Evolutionary conservation across 768 basidiomycete genomes (phyloP), one percentile per base, ranked within the genome.

Genomic region (Boletus pseudopeckii): DNA sequence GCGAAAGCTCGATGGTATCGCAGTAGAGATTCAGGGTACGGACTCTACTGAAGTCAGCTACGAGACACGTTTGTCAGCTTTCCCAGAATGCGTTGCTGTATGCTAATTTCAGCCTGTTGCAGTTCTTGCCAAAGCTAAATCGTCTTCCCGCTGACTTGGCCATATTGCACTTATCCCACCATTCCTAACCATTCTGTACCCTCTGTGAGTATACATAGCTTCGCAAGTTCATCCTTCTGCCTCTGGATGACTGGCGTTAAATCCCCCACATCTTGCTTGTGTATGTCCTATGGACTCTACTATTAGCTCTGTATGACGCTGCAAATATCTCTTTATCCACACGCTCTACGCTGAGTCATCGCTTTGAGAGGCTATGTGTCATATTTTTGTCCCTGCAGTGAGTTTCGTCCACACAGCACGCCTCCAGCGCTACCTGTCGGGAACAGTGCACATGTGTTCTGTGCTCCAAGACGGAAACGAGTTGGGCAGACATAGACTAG

Each of bases 11-110:
- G 82, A 81, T n/a, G 96, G 95, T 41, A 80, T 97, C 64, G 75
- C 81, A 2, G 57, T 81, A 45, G 94, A 98, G 72, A 80, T 98
- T 57, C 95, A 98, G 72, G 95, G 81, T 52, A 94, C 90, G 45
- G 92, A 91, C 37, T 70, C 55, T 54, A 69, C 71, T 55, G 93
- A 98, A 68, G 79, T 97, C 58, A 75, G 81, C 26, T 75, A 83
- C 61, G 84, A 92, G 39, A 76, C 71, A 58, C 78, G 95, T 96
- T 42, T 53, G 83, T 74, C 52, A 1, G 17, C 13, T 34, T 36
- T 32, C 10, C 15, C 28, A 0, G 13, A 18, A 5, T 22, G 24
- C 1, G 14, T n/a, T 41, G 17, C 32, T 7, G 26, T 44, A 7
- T 40, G 44, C 52, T 66, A 45, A 68, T 44, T 3, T 24, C 24